Base-by-base conservation (phyloP, 129 eudicot genomes). In the Gnaphalium uliginosum region DNA sequence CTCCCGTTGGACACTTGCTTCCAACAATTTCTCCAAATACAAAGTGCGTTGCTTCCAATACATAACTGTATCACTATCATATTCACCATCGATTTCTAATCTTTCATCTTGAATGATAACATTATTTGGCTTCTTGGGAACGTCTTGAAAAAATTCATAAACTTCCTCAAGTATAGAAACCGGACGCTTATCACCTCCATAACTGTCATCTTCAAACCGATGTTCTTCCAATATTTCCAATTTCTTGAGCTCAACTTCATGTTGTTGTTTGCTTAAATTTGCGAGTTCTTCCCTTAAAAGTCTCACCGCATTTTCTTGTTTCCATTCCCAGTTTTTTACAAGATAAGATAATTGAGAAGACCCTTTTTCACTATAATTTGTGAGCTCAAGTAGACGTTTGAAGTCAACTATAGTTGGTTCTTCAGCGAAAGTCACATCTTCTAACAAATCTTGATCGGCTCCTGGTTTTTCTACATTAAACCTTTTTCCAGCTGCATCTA, bases 201-300 rank as follows among this genome's bases (percentile, higher is more conserved):
- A 87, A 23, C 72, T 78, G 53, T 86, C 84, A 54, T 85, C 82
- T 79, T 89, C 96, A 74, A 93, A 93, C 17, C 89, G 82, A 81
- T 93, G 92, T 26, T 90, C 86, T 75, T 93, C 96, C 53, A 86
- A 78, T 53, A 90, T 93, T 82, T 93, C 96, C 76, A 93, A 75
- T 54, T 90, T 90, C 82, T 90, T 93, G 15, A 90, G 87, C 82
- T 93, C 92, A 19, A 82, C 94, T 85, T 86, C 89, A 32, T 78
- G 86, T 73, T 88, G 96, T 69, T 93, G 98, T 78, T 88, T 90
- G 86, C 86, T 90, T n/a, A 93, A 85, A 29, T 26, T 86, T 10
- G 88, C 95, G 25, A 93, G 89, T 81, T 93, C 98, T 83, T 93
- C 98, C 71, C 87, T 86, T n/a, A 93, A 78, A 76, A 93, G 95